These are phyloP conservation scores for Fraxinus velutina DNA, from an alignment of 305 asterid genomes.

Conservation along the genomic window DNA sequence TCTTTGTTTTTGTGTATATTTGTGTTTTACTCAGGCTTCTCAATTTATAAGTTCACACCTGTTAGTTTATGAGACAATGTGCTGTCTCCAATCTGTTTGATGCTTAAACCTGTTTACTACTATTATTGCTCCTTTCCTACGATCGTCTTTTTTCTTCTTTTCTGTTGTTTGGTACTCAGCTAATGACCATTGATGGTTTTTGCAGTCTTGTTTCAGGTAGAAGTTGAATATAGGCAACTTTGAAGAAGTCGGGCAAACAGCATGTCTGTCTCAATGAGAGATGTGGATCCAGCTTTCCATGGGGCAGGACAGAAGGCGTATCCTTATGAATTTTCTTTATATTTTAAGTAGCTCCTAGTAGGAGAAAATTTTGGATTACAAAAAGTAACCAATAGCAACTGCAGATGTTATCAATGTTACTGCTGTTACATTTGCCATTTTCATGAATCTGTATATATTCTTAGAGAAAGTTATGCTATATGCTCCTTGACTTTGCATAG, in stretches of 20 bases:
- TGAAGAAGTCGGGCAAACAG: slow-evolving; percentile 33
- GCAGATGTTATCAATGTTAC: background rate
- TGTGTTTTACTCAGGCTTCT: slow-evolving; percentile 12
- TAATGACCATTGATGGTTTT: slow-evolving; percentile 17
- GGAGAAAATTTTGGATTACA: background rate
- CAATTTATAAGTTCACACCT: background rate
- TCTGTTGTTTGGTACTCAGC: slow-evolving; percentile 22
- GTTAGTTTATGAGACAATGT: slow-evolving; percentile 11
- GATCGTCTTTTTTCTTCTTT: background rate
- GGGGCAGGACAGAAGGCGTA: slow-evolving; percentile 84
- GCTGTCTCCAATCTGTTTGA: background rate
- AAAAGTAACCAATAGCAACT: background rate
- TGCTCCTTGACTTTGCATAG: slow-evolving; percentile 49
- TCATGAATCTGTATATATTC: slow-evolving; percentile 4
- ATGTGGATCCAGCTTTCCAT: slow-evolving; percentile 74
- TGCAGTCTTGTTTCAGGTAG: slow-evolving; percentile 31
- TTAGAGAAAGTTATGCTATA: slow-evolving; percentile 9
- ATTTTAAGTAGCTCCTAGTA: background rate
- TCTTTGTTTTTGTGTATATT: background rate
- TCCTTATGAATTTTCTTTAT: slow-evolving; percentile 37
- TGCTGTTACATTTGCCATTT: slow-evolving; percentile 3
- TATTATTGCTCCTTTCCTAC: background rate
- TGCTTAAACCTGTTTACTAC: background rate
- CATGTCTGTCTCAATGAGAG: slow-evolving; percentile 90
- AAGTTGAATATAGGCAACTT: slow-evolving; percentile 10